Evolutionary conservation across 2,329 filamentous ascomycete genomes (phyloP).

Genomic region (Pestalotiopsis sp.): DNA sequence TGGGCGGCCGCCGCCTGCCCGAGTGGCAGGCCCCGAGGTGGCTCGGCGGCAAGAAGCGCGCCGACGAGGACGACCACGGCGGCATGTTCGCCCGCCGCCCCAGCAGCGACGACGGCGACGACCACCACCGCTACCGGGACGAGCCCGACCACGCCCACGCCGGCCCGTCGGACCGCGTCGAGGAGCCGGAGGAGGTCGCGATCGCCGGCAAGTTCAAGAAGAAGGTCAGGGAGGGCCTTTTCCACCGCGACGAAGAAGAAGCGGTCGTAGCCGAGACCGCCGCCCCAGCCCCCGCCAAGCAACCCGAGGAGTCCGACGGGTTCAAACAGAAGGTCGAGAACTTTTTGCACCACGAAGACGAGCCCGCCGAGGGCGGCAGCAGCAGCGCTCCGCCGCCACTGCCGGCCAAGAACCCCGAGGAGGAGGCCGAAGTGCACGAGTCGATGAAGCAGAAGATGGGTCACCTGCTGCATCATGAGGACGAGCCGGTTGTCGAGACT

Average conservation of each 20-base stretch:
- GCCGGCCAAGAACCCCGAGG: background rate
- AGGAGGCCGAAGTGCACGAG: background rate
- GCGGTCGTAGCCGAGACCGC: background rate
- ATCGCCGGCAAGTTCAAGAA: constrained; percentile 22
- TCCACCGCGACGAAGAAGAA: background rate
- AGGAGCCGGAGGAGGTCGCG: constrained; percentile 22
- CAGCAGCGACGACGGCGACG: constrained; percentile 15
- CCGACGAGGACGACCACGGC: background rate
- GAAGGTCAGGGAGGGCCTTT: constrained; percentile 9
- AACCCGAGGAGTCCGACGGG: background rate
- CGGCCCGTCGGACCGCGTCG: constrained; percentile 12
- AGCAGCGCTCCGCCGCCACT: background rate
- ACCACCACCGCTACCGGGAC: constrained; percentile 18
- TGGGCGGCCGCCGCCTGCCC: background rate
- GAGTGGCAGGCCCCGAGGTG: background rate
- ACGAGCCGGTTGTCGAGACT: background rate
- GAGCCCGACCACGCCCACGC: constrained; percentile 17
- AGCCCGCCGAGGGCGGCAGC: background rate
- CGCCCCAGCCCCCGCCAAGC: background rate
- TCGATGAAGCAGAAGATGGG: background rate
- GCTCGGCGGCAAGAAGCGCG: background rate
- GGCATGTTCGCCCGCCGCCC: constrained; percentile 9
- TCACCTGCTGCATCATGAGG: background rate
- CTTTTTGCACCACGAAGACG: background rate
- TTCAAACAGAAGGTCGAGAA: background rate